Conservation (phyloP, 495 filamentous ascomycete genomes). For the Neurospora hispaniola region DNA sequence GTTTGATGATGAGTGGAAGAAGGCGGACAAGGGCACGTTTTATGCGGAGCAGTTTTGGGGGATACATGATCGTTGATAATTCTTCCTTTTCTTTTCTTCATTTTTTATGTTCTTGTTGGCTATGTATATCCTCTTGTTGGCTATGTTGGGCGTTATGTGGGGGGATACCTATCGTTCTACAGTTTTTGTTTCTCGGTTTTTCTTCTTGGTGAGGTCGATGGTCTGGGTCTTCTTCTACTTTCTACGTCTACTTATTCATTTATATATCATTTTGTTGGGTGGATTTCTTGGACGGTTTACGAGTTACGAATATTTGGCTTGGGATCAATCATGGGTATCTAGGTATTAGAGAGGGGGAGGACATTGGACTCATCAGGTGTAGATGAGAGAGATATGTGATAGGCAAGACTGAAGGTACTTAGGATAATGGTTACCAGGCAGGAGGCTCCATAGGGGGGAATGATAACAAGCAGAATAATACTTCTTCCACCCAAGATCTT, state of each 20-base stretch:
- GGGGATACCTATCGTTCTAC: too few species aligned
- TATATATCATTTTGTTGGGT: not conserved
- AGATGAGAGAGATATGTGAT: not conserved
- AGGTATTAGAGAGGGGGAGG: not conserved
- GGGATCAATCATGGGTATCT: not conserved
- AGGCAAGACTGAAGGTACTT: not conserved
- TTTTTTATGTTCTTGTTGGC: too few species aligned
- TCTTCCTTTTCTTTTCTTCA: too few species aligned
- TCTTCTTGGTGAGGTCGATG: not conserved
- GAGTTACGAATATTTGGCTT: not conserved
- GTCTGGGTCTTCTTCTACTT: not conserved
- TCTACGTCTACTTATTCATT: not conserved
- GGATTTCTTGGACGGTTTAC: not conserved
- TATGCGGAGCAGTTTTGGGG: slow-evolving; percentile 68
- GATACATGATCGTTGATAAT: slow-evolving; percentile 22
- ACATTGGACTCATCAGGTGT: not conserved
- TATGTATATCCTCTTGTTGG: not conserved
- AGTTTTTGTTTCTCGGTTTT: not conserved
- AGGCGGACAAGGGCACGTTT: slow-evolving; percentile 50
- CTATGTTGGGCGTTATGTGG: not conserved
- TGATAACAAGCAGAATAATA: not conserved
- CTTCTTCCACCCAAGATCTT: not conserved
- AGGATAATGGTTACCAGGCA: not conserved
- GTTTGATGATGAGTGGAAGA: slow-evolving; percentile 73
- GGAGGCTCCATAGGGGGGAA: not conserved